Base-by-base conservation (phyloP, 176 grass and related monocot species). In the Paspalum notatum region DNA sequence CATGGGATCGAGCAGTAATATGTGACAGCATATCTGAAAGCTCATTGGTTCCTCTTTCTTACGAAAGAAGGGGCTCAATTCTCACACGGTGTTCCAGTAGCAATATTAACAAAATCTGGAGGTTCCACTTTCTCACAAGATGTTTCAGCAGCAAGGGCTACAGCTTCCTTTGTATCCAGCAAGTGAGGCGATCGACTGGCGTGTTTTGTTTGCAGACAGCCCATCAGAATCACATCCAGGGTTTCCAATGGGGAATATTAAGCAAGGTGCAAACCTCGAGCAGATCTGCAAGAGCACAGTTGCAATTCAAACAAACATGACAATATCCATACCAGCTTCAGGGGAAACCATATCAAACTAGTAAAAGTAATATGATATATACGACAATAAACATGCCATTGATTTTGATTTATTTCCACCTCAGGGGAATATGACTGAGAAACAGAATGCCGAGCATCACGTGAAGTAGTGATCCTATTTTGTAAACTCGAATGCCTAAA, bases 61-160 rank as follows among this genome's bases (percentile, higher is more conserved):
- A 59, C 7, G 14, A 21, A 73, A 80, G 62, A 55, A 9, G 37
- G 39, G 12, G 26, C 40, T 66, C 26, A 80, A 74, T 74, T 75
- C 81, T 83, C 81, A 83, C 50, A 66, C 49, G 26, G 38, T 50
- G 68, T 80, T 80, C 69, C 84, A 66, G 68, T 41, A 74, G 59
- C 49, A 74, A 86, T 80, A 80, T 74, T 86, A 86, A 80, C 68
- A 74, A 86, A 86, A 80, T 86, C 68, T 73, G 68, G 84, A 11
- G 67, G 68, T 50, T 75, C 59, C 69, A 80, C 68, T 50, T 67
- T 80, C 83, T 90, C 72, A 93, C 81, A 85, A 68, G 72, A 72
- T 90, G 91, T 90, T 90, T 90, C 71, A 65, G 87, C 56, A 38
- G 87, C 80, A 73, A 90, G 76, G 78, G 65, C 72, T 4, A 75